phyloP scores from a whole-genome alignment of 352 stramenopile species.

The Phytophthora boehmeriae region DNA sequence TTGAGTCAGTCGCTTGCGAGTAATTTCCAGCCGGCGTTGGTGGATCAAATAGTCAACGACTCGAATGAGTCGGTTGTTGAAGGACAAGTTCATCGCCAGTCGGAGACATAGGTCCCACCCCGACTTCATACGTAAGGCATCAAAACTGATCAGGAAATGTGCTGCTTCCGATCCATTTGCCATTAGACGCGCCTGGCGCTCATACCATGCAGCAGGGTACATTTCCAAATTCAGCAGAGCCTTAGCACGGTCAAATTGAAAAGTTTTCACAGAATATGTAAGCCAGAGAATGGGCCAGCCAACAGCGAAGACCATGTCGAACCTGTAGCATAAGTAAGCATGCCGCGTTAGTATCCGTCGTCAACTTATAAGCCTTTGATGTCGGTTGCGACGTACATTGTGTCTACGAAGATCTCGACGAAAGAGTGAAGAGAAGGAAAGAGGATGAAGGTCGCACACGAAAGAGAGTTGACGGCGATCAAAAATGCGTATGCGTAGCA shows the following conservation, averaged over 20 bases:
- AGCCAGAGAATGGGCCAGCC: conserved; percentile 26
- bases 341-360: no score
- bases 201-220: conserved; percentile 18
- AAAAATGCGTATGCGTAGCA: conserved; percentile 14
- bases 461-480: conserved; percentile 17
- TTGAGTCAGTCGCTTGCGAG: background rate
- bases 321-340: conserved; percentile 13
- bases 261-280: conserved; percentile 21
- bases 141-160: conserved; percentile 27
- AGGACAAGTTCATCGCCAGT: conserved; percentile 28
- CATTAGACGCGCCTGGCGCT: conserved; percentile 16
- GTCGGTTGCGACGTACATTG: conserved; percentile 20
- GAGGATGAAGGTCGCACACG: conserved; percentile 21
- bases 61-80: conserved; percentile 23
- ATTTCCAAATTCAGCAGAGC: conserved; percentile 19
- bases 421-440: conserved; percentile 11
- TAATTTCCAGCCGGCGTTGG: conserved; percentile 5
- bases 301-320: conserved; percentile 33
- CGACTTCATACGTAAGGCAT: conserved; percentile 22
- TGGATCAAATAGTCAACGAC: conserved; percentile 23
- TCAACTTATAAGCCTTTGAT: no score
- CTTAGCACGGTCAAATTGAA: conserved; percentile 22
- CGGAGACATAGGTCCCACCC: conserved; percentile 14
- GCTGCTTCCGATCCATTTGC: conserved; percentile 17
- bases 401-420: conserved; percentile 27